Percentiles rank a stretch among this genome's conserved stretches.
Conservation (phyloP, 2,329 filamentous ascomycete genomes). For the Orbilia javanica region DNA sequence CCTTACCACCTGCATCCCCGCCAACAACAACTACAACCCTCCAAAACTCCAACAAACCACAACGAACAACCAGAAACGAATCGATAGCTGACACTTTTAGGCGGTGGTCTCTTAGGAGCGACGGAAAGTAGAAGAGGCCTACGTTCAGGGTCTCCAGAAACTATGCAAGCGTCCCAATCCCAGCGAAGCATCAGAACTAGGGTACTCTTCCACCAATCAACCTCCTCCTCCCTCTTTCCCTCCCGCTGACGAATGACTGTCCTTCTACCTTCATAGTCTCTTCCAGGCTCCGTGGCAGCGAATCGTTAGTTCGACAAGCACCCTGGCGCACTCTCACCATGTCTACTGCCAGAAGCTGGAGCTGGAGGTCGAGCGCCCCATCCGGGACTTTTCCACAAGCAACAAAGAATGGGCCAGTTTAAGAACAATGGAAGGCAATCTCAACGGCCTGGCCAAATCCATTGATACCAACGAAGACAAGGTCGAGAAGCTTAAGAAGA, state of each 20-base stretch:
- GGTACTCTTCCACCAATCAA: conserved; percentile 71
- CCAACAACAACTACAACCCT: conserved; percentile 47
- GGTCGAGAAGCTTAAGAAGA: conserved; percentile 84
- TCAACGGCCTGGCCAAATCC: conserved; percentile 83
- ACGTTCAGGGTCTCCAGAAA: conserved; percentile 84
- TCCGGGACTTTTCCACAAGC: conserved; percentile 79
- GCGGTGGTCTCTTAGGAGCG: conserved; percentile 78
- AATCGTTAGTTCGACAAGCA: conserved; percentile 82
- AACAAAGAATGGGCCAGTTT: conserved; percentile 84
- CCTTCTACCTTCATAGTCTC: conserved; percentile 71
- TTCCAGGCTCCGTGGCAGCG: conserved; percentile 92
- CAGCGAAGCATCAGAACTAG: conserved; percentile 82
- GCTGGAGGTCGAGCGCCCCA: conserved; percentile 84
- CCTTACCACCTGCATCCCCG: background rate
- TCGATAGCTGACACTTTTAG: conserved; percentile 42
- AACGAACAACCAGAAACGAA: conserved; percentile 6
- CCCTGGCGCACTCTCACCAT: conserved; percentile 85
- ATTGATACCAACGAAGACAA: conserved; percentile 86
- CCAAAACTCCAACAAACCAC: background rate
- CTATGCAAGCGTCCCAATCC: conserved; percentile 80
- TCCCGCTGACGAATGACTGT: background rate
- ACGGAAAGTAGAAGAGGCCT: conserved; percentile 89
- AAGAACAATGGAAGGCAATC: conserved; percentile 82
- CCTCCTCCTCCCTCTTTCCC: too few relatives aligned
- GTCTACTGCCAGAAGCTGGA: conserved; percentile 84